Conservation (phyloP, 2,329 filamentous ascomycete genomes). For the Diaporthe citri region DNA sequence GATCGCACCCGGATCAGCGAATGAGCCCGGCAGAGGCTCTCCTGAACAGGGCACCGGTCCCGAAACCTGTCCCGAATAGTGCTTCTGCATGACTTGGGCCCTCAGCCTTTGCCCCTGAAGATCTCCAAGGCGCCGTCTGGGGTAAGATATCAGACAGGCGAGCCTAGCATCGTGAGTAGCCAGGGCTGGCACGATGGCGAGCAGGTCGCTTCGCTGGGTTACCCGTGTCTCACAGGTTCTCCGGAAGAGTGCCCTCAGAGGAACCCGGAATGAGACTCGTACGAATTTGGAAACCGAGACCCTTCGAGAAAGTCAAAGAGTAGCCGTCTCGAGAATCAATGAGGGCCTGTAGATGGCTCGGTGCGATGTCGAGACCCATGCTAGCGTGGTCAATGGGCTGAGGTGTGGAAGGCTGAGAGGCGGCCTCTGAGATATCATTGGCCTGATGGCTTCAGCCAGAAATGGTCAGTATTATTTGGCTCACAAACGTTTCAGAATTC, state of each 20-base stretch:
- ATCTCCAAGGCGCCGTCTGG: constrained; percentile 39
- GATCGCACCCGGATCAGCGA: constrained; percentile 29
- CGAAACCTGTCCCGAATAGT: constrained; percentile 25
- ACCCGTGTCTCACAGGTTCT: constrained; percentile 18
- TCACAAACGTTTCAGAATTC: constrained; percentile 36
- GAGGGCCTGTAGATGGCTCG: constrained; percentile 50
- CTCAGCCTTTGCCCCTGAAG: constrained; percentile 37
- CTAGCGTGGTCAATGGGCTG: constrained; percentile 43
- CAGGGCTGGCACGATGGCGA: constrained; percentile 26
- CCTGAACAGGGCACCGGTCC: constrained; percentile 24
- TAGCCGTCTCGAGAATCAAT: constrained; percentile 42
- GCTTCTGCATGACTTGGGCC: constrained; percentile 33
- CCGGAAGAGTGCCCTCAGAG: constrained; percentile 23
- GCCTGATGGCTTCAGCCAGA: constrained; percentile 37
- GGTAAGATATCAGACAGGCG: constrained; percentile 37
- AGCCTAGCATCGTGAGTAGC: constrained; percentile 23
- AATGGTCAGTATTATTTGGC: constrained; percentile 37
- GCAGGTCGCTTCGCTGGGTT: constrained; percentile 31
- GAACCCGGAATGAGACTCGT: constrained; percentile 31
- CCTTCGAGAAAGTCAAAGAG: constrained; percentile 38
- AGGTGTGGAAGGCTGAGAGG: constrained; percentile 43
- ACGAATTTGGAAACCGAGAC: constrained; percentile 40
- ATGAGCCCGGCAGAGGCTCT: constrained; percentile 8
- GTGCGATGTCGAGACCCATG: constrained; percentile 42
- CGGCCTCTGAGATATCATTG: constrained; percentile 45